phyloP scores from a whole-genome alignment of 345 rosid genomes.

The Acer yangbiense region DNA sequence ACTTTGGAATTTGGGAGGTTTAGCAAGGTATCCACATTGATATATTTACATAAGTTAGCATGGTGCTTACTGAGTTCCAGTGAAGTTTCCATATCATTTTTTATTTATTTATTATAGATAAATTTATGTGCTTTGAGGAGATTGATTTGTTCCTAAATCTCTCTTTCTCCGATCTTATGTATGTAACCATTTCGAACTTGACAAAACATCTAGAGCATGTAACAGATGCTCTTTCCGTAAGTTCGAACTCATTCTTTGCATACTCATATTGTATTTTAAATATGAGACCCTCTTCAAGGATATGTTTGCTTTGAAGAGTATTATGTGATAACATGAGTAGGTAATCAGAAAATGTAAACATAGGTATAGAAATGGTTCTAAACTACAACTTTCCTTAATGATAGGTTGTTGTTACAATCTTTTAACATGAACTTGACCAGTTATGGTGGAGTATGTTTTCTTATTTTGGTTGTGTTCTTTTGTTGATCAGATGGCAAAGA shows the following conservation, averaged over 20 bases:
- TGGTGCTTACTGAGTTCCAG: no score
- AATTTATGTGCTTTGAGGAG: no score
- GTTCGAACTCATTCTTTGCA: conserved; percentile 28
- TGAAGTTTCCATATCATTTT: no score
- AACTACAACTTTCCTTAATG: neutral
- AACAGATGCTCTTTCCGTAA: conserved; percentile 61
- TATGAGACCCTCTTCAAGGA: neutral
- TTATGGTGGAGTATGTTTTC: neutral
- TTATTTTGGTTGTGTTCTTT: conserved; percentile 9
- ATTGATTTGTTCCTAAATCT: no score
- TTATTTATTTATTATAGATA: no score
- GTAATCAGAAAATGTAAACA: neutral
- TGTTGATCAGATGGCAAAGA: conserved; percentile 71
- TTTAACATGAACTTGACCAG: neutral
- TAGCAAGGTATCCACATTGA: no score
- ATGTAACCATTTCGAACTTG: conserved; percentile 62
- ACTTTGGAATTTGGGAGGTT: no score
- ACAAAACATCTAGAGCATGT: conserved; percentile 80
- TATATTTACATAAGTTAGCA: no score
- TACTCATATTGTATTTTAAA: conserved; percentile 21
- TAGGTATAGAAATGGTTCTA: neutral
- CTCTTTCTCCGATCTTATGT: no score
- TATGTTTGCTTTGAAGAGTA: conserved; percentile 7
- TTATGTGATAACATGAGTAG: neutral
- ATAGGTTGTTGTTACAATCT: neutral